A percentile compares a stretch with the other conserved stretches of the same genome.
Conservation (phyloP, 2,329 filamentous ascomycete species). For the Colletotrichum paranaense region DNA sequence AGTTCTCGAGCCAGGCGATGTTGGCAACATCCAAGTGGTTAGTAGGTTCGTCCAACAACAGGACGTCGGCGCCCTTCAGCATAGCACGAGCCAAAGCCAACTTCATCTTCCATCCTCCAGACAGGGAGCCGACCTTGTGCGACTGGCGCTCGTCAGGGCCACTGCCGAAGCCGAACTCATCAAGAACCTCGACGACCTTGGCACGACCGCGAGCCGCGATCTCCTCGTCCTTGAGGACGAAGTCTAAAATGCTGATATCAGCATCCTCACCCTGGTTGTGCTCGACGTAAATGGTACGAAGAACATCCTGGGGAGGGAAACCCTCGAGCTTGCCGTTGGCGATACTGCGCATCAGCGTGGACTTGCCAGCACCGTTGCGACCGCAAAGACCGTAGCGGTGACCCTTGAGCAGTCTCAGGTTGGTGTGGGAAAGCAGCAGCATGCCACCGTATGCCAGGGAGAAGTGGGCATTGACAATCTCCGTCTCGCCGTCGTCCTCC, state of each 20-base stretch:
- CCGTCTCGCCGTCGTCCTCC: constrained; percentile 90
- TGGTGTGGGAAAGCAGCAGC: constrained; percentile 95
- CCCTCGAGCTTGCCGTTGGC: constrained; percentile 96
- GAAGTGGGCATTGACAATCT: constrained; percentile 98
- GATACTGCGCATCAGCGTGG: constrained; percentile 98
- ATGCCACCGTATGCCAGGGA: constrained; percentile 98
- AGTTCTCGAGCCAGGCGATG: constrained; percentile 94
- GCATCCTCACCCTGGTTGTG: constrained; percentile 99
- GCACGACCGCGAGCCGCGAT: constrained; percentile 83
- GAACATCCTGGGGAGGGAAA: constrained; percentile 90
- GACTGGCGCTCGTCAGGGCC: constrained; percentile 90
- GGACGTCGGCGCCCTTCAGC: constrained; percentile 95
- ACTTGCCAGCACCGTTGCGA: constrained; percentile 97
- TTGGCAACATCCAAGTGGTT: constrained; percentile 98
- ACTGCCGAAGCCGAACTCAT: constrained; percentile 92
- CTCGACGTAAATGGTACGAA: constrained; percentile 97
- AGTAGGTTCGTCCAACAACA: constrained; percentile 97
- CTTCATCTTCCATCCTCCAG: constrained; percentile 99
- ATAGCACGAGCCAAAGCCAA: constrained; percentile 94
- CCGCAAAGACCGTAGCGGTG: constrained; percentile 98
- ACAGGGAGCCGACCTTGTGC: constrained; percentile 92
- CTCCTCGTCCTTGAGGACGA: constrained; percentile 88
- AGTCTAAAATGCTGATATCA: constrained; percentile 94
- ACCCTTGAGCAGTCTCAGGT: constrained; percentile 92
- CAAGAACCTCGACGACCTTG: constrained; percentile 84